Base-by-base conservation (phyloP, 371 early-diverging fungal genomes). In the Phascolomyces articulosus region DNA sequence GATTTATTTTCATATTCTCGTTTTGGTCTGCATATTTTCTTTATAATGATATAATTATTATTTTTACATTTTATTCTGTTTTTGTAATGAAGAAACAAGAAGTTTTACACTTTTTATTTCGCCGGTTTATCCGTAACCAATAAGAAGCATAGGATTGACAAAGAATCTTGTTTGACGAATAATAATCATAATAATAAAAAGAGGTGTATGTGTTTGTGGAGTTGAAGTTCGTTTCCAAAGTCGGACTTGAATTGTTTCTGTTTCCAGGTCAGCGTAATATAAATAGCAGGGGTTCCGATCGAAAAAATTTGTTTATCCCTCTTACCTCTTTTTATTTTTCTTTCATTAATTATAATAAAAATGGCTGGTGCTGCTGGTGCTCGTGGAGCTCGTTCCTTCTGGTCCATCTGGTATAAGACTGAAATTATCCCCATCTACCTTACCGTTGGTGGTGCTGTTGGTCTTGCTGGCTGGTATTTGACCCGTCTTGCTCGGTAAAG, bases 401-500 rank as follows among this genome's bases (percentile, higher is more conserved):
- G 80, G 80, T 67, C 57, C 60, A 83, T 78, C 72, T 83, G 83
- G 83, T 51, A 80, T 68, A 83, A 80, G 73, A 71, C 69, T 62
- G 83, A 83, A 74, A 74, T 83, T 71, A 62, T 78, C 63, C 83
- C 83, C 49, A 83, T 83, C 66, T 80, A 70, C 60, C 63, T 78
- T 54, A 70, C 70, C 58, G 75, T 80, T 54, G 83, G 83, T 71
- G 72, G 75, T 69, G 83, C 83, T 41, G 70, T 74, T 70, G 76
- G 77, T 71, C 66, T 82, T 55, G 78, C 80, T 67, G 77, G 73
- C 56, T 83, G 74, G 71, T 77, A 83, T 60, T 70, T 77, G 65
- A 74, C 77, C 61, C 77, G 78, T 67, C 73, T 80, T 58, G 80
- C 80, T 72, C 74, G 66, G 63, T 60, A 70, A 63, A n/a, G 34